Evolutionary conservation across 306 rosid genomes (phyloP).

Genomic region (Quercus cerris): DNA sequence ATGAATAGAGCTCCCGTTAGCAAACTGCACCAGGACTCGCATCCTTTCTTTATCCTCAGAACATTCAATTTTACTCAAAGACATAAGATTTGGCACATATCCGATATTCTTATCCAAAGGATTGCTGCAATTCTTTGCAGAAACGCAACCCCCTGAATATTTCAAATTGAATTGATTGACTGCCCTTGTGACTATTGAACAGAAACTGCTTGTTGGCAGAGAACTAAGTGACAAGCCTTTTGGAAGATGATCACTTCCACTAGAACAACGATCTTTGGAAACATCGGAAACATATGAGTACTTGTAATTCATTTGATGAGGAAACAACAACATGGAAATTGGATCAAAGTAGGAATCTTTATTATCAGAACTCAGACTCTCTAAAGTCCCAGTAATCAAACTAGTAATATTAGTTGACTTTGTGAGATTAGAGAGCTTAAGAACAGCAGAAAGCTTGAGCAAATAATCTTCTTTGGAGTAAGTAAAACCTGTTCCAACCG

Average conservation of each 20-base stretch:
- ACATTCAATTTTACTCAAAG: no score
- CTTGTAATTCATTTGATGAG: slow-evolving; percentile 31
- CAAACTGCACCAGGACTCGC: slow-evolving; percentile 37
- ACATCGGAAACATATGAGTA: slow-evolving; percentile 30
- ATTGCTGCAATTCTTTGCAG: no score
- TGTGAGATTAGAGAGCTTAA: slow-evolving; percentile 45
- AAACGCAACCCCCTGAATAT: slow-evolving; percentile 1
- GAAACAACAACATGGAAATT: slow-evolving; percentile 42
- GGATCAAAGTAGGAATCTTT: slow-evolving; percentile 32
- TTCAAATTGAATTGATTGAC: slow-evolving; percentile 29
- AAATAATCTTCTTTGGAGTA: slow-evolving; percentile 6
- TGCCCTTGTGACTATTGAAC: slow-evolving; percentile 20
- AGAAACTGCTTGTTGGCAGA: slow-evolving; percentile 8
- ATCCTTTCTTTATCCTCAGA: slow-evolving; percentile 1
- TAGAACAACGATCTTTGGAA: slow-evolving; percentile 9
- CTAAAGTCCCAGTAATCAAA: no score
- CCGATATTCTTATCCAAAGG: no score
- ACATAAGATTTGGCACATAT: no score
- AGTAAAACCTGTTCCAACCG: no score
- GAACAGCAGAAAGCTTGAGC: slow-evolving; percentile 22
- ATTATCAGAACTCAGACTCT: no score
- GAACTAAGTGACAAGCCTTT: neutral
- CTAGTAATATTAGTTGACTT: slow-evolving; percentile 19
- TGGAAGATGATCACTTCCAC: slow-evolving; percentile 17
- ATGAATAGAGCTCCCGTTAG: neutral